These are phyloP conservation scores for Lagerstroemia speciosa DNA, from an alignment of 345 rosid genomes.

Conservation along the genomic window DNA sequence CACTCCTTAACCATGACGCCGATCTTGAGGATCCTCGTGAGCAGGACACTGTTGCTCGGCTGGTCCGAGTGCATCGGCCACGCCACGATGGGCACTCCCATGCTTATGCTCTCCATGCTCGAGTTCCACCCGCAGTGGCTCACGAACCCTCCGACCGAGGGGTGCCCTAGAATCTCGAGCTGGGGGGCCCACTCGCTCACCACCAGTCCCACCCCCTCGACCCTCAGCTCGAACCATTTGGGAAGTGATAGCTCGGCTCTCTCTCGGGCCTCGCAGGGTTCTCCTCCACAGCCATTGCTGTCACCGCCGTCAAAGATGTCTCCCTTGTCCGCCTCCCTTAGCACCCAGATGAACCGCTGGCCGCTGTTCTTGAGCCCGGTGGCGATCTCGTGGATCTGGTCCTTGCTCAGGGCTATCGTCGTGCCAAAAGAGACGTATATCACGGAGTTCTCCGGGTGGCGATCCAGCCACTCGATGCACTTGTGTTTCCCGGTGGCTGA, in stretches of 20 bases:
- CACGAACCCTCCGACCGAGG: constrained; percentile 40
- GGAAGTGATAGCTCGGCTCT: constrained; percentile 21
- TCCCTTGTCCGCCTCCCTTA: constrained; percentile 51
- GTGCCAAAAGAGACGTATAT: constrained; percentile 22
- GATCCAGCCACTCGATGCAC: constrained; percentile 22
- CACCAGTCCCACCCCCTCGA: constrained; percentile 31
- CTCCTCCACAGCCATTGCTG: not conserved
- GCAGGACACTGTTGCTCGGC: constrained; percentile 33
- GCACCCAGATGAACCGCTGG: constrained; percentile 54
- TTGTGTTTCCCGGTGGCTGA: not conserved
- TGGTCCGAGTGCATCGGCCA: constrained; percentile 71
- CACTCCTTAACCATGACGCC: constrained; percentile 30
- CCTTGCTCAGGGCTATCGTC: constrained; percentile 12
- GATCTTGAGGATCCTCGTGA: constrained; percentile 31
- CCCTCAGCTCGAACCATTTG: constrained; percentile 28
- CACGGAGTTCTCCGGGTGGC: constrained; percentile 12
- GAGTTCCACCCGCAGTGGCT: constrained; percentile 75
- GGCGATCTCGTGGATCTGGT: constrained; percentile 17
- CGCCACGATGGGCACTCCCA: constrained; percentile 55
- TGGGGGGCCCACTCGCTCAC: constrained; percentile 62
- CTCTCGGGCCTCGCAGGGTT: constrained; percentile 9
- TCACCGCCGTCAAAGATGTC: constrained; percentile 23
- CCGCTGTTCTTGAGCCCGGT: constrained; percentile 20
- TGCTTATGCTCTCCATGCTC: constrained; percentile 53
- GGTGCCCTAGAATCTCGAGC: constrained; percentile 42